phyloP scores from a whole-genome alignment of 2,329 filamentous ascomycete genomes.

The Gnomoniopsis smithogilvyi region DNA sequence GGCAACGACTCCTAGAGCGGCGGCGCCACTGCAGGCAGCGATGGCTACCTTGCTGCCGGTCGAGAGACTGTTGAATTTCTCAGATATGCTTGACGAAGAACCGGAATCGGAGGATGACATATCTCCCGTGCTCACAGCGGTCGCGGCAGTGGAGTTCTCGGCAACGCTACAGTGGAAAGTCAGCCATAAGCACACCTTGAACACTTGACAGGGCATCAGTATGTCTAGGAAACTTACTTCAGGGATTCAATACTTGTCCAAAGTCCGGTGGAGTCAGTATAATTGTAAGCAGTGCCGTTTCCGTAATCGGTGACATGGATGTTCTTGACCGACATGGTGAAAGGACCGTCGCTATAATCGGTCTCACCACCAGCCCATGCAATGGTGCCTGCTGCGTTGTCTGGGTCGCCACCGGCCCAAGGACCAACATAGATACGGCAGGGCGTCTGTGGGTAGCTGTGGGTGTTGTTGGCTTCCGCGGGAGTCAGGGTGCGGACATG shows the following conservation, averaged over 20 bases:
- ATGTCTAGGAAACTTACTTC: constrained; percentile 39
- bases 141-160: constrained; percentile 50
- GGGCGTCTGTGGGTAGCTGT: constrained; percentile 72
- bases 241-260: constrained; percentile 62
- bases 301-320: constrained; percentile 54
- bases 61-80: constrained; percentile 55
- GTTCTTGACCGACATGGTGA: constrained; percentile 70
- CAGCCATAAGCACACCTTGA: not conserved
- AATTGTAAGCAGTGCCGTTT: constrained; percentile 63
- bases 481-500: constrained; percentile 62
- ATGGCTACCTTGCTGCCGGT: constrained; percentile 48
- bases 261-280: constrained; percentile 56
- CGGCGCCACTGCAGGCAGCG: constrained; percentile 45
- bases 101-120: not conserved
- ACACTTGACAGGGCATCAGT: too few relatives aligned
- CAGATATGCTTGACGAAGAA: constrained; percentile 40
- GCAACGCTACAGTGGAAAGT: constrained; percentile 35
- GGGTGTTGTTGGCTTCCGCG: constrained; percentile 57
- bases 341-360: constrained; percentile 64
- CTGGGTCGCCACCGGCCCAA: constrained; percentile 60
- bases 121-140: constrained; percentile 37
- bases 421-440: constrained; percentile 68
- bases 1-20: constrained; percentile 39
- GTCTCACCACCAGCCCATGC: constrained; percentile 70
- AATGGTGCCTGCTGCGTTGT: constrained; percentile 53